Percentiles rank a stretch among this genome's conserved stretches.
These are phyloP conservation scores for Phoenix dactylifera DNA, from an alignment of 176 grass and related monocot genomes.

Conservation along the genomic window DNA sequence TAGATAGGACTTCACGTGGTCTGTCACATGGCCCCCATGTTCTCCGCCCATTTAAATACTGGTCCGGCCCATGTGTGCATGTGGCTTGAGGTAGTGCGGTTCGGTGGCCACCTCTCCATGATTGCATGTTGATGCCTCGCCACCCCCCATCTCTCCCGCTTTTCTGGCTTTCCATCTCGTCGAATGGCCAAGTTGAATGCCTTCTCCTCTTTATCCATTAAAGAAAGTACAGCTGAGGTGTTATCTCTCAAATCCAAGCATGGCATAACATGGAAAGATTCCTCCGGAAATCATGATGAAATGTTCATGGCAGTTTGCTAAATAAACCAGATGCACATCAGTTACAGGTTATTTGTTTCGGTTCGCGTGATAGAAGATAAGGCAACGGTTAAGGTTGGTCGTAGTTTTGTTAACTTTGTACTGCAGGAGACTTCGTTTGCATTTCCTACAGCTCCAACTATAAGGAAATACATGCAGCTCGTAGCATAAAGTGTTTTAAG, in stretches of 20 bases:
- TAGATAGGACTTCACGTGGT: too few relatives aligned
- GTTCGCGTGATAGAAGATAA: neutral
- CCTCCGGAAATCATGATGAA: neutral
- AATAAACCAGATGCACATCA: neutral
- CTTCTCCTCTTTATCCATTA: too few relatives aligned
- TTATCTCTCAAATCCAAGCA: neutral
- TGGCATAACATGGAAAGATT: conserved; percentile 15
- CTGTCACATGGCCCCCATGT: too few relatives aligned
- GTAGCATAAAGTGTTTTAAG: too few relatives aligned
- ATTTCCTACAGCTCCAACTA: too few relatives aligned
- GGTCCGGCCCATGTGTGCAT: neutral
- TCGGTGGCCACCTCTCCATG: neutral
- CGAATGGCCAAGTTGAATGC: too few relatives aligned
- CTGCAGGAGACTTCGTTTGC: too few relatives aligned
- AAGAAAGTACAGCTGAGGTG: neutral
- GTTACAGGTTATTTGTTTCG: neutral
- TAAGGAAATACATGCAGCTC: too few relatives aligned
- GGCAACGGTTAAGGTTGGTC: neutral
- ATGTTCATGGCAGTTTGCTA: neutral
- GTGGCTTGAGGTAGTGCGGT: neutral
- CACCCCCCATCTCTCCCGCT: too few relatives aligned
- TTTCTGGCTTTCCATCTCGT: too few relatives aligned
- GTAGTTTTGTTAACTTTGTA: too few relatives aligned
- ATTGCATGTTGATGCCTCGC: neutral
- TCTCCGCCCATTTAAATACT: too few relatives aligned